Conservation (phyloP, 2,329 filamentous ascomycete species). For the Cryphonectria naterciae region DNA sequence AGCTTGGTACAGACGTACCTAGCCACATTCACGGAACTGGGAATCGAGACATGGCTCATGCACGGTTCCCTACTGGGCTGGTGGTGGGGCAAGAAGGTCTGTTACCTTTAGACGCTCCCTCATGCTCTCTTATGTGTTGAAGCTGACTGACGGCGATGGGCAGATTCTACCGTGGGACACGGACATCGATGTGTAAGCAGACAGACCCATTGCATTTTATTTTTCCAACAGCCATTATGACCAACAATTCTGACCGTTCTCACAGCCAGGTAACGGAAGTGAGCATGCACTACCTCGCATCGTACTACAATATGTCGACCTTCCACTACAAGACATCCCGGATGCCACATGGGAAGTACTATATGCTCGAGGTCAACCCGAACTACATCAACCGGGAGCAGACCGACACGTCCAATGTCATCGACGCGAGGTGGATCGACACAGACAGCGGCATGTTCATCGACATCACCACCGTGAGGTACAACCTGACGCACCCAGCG, state of each 20-base stretch:
- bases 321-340: constrained; percentile 48
- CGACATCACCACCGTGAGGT: constrained; percentile 55
- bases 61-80: constrained; percentile 84
- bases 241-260: neutral
- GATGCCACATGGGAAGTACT: constrained; percentile 46
- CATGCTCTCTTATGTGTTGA: neutral
- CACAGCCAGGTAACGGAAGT: constrained; percentile 63
- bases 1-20: constrained; percentile 75
- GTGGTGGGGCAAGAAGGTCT: constrained; percentile 73
- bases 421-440: constrained; percentile 56
- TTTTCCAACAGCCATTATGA: neutral
- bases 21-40: constrained; percentile 65
- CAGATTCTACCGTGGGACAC: constrained; percentile 75
- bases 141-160: constrained; percentile 40
- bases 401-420: constrained; percentile 46
- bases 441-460: constrained; percentile 52
- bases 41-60: constrained; percentile 80
- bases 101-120: neutral
- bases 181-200: constrained; percentile 67
- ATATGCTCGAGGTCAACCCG: constrained; percentile 55
- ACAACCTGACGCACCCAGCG: constrained; percentile 48
- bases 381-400: constrained; percentile 44
- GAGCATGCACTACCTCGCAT: constrained; percentile 68
- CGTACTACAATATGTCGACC: constrained; percentile 65
- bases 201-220: neutral